phyloP scores from a whole-genome alignment of 768 basidiomycete species.

The Lyophyllum semitale region DNA sequence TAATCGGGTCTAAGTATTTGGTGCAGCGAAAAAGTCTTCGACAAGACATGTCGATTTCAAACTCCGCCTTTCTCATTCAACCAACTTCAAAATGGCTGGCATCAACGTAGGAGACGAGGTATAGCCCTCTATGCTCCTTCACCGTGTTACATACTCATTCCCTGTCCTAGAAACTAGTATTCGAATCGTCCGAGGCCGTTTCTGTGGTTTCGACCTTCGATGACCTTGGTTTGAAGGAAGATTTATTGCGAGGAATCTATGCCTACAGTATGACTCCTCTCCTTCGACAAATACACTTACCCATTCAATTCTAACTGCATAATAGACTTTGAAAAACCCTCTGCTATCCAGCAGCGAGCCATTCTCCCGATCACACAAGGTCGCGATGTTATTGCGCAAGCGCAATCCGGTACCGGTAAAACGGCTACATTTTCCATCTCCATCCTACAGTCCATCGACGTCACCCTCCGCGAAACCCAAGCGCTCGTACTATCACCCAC shows the following conservation, averaged over 20 bases:
- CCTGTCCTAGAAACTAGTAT: slow-evolving; percentile 76
- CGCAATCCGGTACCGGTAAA: slow-evolving; percentile 99
- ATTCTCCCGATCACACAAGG: slow-evolving; percentile 95
- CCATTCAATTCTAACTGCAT: slow-evolving; percentile 1
- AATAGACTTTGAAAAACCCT: slow-evolving; percentile 93
- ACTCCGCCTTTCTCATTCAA: slow-evolving; percentile 56
- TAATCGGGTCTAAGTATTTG: slow-evolving; percentile 91
- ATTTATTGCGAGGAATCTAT: slow-evolving; percentile 95
- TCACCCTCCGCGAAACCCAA: slow-evolving; percentile 91
- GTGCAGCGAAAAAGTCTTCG: slow-evolving; percentile 15
- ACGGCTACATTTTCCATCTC: slow-evolving; percentile 99
- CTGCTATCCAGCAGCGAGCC: slow-evolving; percentile 97
- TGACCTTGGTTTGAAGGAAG: slow-evolving; percentile 90
- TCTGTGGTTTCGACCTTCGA: slow-evolving; percentile 89
- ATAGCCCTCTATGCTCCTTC: slow-evolving; percentile 23
- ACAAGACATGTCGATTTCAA: slow-evolving; percentile 38
- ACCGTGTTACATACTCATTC: slow-evolving; percentile 8
- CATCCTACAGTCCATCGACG: slow-evolving; percentile 97
- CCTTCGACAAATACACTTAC: background rate
- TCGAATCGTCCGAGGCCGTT: slow-evolving; percentile 93
- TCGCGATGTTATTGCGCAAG: slow-evolving; percentile 98
- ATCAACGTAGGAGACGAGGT: slow-evolving; percentile 89
- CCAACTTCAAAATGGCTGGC: slow-evolving; percentile 62
- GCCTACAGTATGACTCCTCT: slow-evolving; percentile 79
- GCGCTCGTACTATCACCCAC: slow-evolving; percentile 96